Base-by-base conservation (phyloP, 805 yeast species). In the Barnettozyma pratensis region DNA sequence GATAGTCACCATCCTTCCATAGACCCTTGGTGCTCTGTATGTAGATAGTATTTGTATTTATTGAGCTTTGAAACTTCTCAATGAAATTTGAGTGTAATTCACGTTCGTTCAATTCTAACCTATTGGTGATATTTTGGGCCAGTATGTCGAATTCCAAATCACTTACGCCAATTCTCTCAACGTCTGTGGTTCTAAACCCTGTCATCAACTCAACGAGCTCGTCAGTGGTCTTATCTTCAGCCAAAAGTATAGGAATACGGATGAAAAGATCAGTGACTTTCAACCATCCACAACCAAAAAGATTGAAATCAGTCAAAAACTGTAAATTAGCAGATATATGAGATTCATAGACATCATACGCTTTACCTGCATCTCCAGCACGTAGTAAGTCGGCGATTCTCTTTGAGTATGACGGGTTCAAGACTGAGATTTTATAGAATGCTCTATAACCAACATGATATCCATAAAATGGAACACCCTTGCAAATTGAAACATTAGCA, bases 211-310 rank as follows among this genome's bases (percentile, higher is more conserved):
- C 53, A 19, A 64, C 62, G 28, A 77, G 56, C 1, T 63, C 64
- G 1, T 65, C 61, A 19, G 68, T 68, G 39, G 50, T 53, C 41
- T 62, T 39, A 10, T 62, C 42, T 11, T 66, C 65, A 49, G 70
- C 51, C 41, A 61, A 65, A 6, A 77, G 47, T 7, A 81, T 56
- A 0, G 95, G 94, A 4, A 68, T 59, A 46, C 96, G 63, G 62
- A 85, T 84, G 52, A 67, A 75, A 27, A 77, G 66, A 4, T 67
- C 54, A 3, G 62, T 57, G 1, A 83, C 48, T 14, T 74, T 67
- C 26, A 91, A 51, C 92, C 96, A 87, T 5, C 83, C 81, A 64
- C 97, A 87, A 1, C 96, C 95, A 60, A 75, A 87, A 31, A 92
- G 65, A 60, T 92, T 91, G 65, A 76, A 89, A 61, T 94, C 99